Conservation (phyloP, 2,329 filamentous ascomycete species). For the Pseudogymnoascus sp. region DNA sequence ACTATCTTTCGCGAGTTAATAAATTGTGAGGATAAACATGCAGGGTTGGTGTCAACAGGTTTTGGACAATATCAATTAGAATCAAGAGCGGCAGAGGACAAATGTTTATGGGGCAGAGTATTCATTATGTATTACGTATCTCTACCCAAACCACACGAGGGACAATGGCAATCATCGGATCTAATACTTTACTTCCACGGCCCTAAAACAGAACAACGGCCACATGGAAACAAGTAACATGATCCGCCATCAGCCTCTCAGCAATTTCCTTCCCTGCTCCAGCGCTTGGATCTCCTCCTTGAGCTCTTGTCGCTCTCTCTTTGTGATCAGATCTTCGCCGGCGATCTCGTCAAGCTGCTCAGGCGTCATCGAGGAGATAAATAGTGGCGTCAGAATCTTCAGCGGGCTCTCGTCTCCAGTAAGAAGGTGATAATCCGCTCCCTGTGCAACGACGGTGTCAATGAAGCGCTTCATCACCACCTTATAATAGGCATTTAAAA, state of each 20-base stretch:
- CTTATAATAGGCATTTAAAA: conserved; percentile 54
- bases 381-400: conserved; percentile 43
- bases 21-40: neutral
- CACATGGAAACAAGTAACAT: neutral
- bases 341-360: conserved; percentile 49
- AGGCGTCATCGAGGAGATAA: conserved; percentile 40
- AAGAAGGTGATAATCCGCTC: conserved; percentile 47
- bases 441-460: conserved; percentile 55
- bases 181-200: neutral
- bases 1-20: neutral
- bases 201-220: neutral
- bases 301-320: neutral
- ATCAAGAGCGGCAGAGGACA: neutral
- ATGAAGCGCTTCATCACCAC: conserved; percentile 55
- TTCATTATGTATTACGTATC: neutral
- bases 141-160: too few relatives aligned
- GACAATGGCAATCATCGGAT: neutral
- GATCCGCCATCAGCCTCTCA: neutral
- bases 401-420: conserved; percentile 43
- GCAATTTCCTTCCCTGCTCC: neutral
- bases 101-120: neutral
- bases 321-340: conserved; percentile 41
- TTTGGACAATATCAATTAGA: too few relatives aligned
- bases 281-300: neutral
- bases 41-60: too few relatives aligned